Evolutionary conservation across 805 yeast genomes (phyloP).

Genomic region (Kodamaea leandrae): DNA sequence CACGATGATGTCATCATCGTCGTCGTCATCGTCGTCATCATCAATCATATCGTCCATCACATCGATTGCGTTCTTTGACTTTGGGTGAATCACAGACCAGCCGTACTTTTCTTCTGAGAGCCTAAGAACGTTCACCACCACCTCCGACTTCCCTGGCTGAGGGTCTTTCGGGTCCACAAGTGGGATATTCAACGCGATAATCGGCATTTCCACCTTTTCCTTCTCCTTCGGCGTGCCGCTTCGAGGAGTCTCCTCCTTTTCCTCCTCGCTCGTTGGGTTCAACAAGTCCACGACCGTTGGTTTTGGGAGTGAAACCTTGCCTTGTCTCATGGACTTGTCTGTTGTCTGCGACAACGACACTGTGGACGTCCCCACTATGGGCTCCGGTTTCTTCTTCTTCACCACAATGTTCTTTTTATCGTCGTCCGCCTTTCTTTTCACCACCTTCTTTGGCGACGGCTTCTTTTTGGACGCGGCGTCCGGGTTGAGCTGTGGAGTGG

Average conservation of each 20-base stretch:
- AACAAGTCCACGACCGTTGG: conserved; percentile 20
- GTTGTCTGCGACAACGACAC: conserved; percentile 24
- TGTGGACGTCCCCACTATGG: conserved; percentile 15
- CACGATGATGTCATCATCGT: conserved; percentile 30
- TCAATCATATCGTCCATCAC: conserved; percentile 49
- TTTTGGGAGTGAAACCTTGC: conserved; percentile 12
- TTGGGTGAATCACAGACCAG: conserved; percentile 67
- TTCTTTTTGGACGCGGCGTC: conserved; percentile 8
- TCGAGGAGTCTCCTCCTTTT: conserved; percentile 8
- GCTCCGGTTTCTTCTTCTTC: conserved; percentile 17
- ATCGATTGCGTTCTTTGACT: conserved; percentile 56
- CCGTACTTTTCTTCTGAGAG: conserved; percentile 85
- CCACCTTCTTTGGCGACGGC: conserved; percentile 9
- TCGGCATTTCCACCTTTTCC: conserved; percentile 30
- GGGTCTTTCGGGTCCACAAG: conserved; percentile 46
- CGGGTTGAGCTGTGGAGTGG: conserved; percentile 7
- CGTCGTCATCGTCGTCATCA: conserved; percentile 48
- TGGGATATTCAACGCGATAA: conserved; percentile 56
- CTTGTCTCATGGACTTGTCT: conserved; percentile 14
- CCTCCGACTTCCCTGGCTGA: conserved; percentile 57
- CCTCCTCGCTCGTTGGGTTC: conserved; percentile 12
- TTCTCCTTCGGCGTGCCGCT: conserved; percentile 1
- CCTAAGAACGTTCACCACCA: conserved; percentile 67
- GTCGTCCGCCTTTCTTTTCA: conserved; percentile 6
- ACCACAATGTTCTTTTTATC: conserved; percentile 3